phyloP scores from a whole-genome alignment of 768 basidiomycete genomes.

The Termitomyces sp. region DNA sequence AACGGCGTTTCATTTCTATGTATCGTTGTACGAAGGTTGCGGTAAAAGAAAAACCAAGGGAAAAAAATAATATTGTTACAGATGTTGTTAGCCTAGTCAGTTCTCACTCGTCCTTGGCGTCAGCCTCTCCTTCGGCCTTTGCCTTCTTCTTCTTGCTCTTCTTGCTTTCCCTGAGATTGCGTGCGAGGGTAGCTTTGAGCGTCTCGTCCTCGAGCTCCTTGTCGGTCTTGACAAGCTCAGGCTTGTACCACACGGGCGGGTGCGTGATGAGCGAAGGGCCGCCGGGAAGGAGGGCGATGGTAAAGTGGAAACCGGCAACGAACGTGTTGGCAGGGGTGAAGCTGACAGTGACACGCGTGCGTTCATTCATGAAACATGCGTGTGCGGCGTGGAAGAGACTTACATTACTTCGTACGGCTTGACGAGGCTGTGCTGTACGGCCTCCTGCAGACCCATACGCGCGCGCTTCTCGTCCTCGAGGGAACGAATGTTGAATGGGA shows the following conservation, averaged over 20 bases:
- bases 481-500: conserved; percentile 94
- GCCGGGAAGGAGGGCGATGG: conserved; percentile 84
- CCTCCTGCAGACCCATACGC: conserved; percentile 93
- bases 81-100: background rate
- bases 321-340: conserved; percentile 79
- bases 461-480: conserved; percentile 96
- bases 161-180: conserved; percentile 82
- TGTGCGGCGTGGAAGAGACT: conserved; percentile 23
- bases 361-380: too few species aligned
- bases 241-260: conserved; percentile 89
- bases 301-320: conserved; percentile 97
- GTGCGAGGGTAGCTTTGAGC: conserved; percentile 70
- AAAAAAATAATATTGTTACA: conserved; percentile 7
- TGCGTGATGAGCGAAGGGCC: conserved; percentile 87
- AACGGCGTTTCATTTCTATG: too few species aligned
- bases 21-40: background rate
- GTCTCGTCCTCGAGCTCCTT: conserved; percentile 88
- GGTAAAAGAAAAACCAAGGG: background rate
- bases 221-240: conserved; percentile 84
- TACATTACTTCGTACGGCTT: conserved; percentile 94
- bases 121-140: conserved; percentile 41
- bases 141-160: conserved; percentile 88
- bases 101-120: conserved; percentile 24
- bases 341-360: too few species aligned
- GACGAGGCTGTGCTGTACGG: conserved; percentile 89